Percentiles rank a stretch among this genome's conserved stretches.
These are phyloP conservation scores for Royoungia palumana DNA, from an alignment of 768 basidiomycete species.

Conservation along the genomic window DNA sequence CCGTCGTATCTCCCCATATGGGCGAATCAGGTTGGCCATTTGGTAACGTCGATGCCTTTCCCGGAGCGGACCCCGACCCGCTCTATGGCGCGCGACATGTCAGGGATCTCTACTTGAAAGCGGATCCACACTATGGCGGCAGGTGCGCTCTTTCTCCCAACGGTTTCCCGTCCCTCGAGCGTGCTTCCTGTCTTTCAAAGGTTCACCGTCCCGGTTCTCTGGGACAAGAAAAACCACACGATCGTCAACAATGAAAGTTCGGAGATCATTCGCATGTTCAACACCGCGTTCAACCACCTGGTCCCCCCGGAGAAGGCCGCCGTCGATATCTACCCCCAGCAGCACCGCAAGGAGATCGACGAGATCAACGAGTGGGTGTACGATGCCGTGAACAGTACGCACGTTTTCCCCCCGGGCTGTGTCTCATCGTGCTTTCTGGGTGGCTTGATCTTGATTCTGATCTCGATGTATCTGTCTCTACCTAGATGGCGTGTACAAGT, in stretches of 20 bases:
- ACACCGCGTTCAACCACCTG: slow-evolving; percentile 75
- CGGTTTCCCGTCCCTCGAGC: neutral
- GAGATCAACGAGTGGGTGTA: slow-evolving; percentile 84
- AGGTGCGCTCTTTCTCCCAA: slow-evolving; percentile 40
- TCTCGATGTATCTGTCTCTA: neutral
- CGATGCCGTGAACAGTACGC: slow-evolving; percentile 75
- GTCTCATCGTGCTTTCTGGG: too few species aligned
- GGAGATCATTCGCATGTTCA: slow-evolving; percentile 94
- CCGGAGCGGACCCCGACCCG: slow-evolving; percentile 74
- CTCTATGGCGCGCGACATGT: slow-evolving; percentile 66
- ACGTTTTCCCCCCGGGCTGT: slow-evolving; percentile 6
- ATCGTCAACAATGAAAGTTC: slow-evolving; percentile 96
- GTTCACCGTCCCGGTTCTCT: slow-evolving; percentile 87
- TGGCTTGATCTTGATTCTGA: neutral
- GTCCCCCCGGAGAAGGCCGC: slow-evolving; percentile 61
- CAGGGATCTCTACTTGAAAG: slow-evolving; percentile 82
- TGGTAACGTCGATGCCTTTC: slow-evolving; percentile 61
- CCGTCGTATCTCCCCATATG: slow-evolving; percentile 85
- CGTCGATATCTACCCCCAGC: slow-evolving; percentile 76
- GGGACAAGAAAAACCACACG: slow-evolving; percentile 84
- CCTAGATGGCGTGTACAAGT: slow-evolving; percentile 80
- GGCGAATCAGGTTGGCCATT: slow-evolving; percentile 86
- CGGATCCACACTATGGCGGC: slow-evolving; percentile 67
- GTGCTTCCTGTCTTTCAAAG: slow-evolving; percentile 29
- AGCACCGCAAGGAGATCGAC: slow-evolving; percentile 74